phyloP scores from a whole-genome alignment of 768 basidiomycete genomes.

The Tulasnella sp. region DNA sequence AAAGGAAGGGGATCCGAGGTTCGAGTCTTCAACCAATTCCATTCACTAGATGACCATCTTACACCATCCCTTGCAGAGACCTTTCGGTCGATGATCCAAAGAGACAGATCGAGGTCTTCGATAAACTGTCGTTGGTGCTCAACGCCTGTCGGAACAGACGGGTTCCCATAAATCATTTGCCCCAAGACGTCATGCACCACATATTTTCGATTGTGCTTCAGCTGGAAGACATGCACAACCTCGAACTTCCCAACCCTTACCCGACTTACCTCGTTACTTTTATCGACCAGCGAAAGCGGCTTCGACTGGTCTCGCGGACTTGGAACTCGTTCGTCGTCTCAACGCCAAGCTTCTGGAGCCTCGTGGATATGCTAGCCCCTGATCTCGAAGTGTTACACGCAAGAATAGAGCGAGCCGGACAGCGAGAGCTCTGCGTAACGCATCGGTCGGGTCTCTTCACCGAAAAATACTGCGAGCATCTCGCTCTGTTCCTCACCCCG shows the following conservation, averaged over 20 bases:
- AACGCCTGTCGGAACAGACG: neutral
- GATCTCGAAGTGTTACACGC: neutral
- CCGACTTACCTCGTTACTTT: too few relatives aligned
- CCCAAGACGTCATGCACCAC: neutral
- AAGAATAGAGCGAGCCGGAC: neutral
- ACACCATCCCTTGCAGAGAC: neutral
- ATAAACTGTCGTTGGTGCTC: neutral
- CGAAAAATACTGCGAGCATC: neutral
- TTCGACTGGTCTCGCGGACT: neutral
- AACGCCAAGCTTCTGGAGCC: neutral
- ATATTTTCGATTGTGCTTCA: neutral
- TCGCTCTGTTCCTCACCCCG: neutral
- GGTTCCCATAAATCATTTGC: neutral
- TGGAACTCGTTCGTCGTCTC: neutral
- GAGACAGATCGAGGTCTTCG: neutral
- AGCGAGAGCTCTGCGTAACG: neutral
- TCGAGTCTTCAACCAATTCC: neutral
- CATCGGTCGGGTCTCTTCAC: neutral
- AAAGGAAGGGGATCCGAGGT: neutral
- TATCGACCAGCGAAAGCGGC: neutral
- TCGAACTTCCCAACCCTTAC: neutral
- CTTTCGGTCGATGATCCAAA: neutral
- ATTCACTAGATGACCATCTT: too few relatives aligned
- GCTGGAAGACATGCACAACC: neutral
- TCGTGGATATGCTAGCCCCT: neutral